A percentile compares a stretch with the other conserved stretches of the same genome.
Evolutionary conservation across 73 alveolate species (phyloP).

Genomic region (Tetrahymena malaccensis): DNA sequence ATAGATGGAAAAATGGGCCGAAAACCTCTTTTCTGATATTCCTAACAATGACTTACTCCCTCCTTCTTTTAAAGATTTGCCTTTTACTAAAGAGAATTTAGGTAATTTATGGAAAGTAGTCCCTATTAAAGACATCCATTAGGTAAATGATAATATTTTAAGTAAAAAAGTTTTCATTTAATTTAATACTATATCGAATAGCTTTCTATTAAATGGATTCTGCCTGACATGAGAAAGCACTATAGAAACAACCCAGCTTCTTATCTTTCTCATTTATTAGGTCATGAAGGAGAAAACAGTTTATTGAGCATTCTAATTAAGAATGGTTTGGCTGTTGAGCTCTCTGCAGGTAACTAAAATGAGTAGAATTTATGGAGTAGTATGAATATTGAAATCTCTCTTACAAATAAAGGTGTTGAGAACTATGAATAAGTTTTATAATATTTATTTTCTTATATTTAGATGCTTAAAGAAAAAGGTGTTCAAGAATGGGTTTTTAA

Average conservation of each 20-base stretch:
- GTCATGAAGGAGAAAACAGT: constrained; percentile 88
- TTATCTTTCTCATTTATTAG: constrained; percentile 55
- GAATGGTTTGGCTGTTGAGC: constrained; percentile 73
- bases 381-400: constrained; percentile 54
- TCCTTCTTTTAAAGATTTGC: constrained; percentile 66
- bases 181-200: not conserved
- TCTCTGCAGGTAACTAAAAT: constrained; percentile 51
- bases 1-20: constrained; percentile 53
- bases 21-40: constrained; percentile 48
- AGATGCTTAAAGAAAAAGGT: constrained; percentile 39
- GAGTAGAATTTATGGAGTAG: constrained; percentile 43
- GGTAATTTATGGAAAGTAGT: constrained; percentile 70
- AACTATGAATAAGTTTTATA: constrained; percentile 66
- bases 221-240: constrained; percentile 14
- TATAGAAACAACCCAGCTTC: constrained; percentile 50
- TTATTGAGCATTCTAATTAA: constrained; percentile 66
- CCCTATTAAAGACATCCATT: constrained; percentile 74
- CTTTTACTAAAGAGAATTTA: constrained; percentile 62
- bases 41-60: constrained; percentile 62
- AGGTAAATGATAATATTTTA: not conserved
- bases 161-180: no score
- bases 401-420: constrained; percentile 85
- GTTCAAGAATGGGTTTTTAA: constrained; percentile 55
- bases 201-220: constrained; percentile 4
- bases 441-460: constrained; percentile 59